Percentiles rank a stretch among this genome's conserved stretches.
Evolutionary conservation across 2,329 filamentous ascomycete species (phyloP).

Genomic region (Xylaria sp.): DNA sequence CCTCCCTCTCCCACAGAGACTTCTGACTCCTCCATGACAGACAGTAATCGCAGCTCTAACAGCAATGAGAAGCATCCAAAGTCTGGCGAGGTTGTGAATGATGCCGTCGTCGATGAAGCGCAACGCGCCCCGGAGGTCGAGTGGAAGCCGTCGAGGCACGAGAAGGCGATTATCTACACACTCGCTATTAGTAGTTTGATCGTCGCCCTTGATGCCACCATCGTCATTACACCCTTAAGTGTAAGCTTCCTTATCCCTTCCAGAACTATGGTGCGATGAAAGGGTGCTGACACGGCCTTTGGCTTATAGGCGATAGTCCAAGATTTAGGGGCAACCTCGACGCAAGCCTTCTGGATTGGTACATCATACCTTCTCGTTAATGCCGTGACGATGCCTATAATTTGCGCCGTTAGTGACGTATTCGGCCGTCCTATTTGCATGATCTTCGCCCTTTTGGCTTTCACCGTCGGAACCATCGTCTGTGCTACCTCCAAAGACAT

Average conservation of each 20-base stretch:
- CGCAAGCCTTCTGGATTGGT: slow-evolving; percentile 48
- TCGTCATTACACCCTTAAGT: slow-evolving; percentile 42
- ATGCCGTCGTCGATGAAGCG: slow-evolving; percentile 27
- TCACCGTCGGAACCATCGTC: slow-evolving; percentile 56
- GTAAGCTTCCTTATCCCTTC: slow-evolving; percentile 29
- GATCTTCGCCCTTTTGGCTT: slow-evolving; percentile 53
- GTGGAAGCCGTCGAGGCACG: slow-evolving; percentile 42
- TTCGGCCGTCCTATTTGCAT: slow-evolving; percentile 52
- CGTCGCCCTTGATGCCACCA: slow-evolving; percentile 44
- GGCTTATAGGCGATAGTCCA: slow-evolving; percentile 38
- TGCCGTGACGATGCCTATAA: slow-evolving; percentile 45
- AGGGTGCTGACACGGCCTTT: slow-evolving; percentile 15
- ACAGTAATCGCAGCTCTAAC: slow-evolving; percentile 16
- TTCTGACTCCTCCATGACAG: slow-evolving; percentile 33
- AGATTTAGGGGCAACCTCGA: slow-evolving; percentile 41
- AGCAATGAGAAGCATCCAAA: slow-evolving; percentile 3
- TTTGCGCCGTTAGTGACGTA: slow-evolving; percentile 52
- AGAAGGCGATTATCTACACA: slow-evolving; percentile 46
- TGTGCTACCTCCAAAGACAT: slow-evolving; percentile 53
- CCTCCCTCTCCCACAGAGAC: slow-evolving; percentile 17
- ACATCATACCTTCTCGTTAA: slow-evolving; percentile 49
- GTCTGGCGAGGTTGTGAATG: not conserved
- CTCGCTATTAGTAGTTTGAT: slow-evolving; percentile 42
- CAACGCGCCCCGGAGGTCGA: slow-evolving; percentile 26
- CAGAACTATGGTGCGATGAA: not conserved